Evolutionary conservation across 257 asterid species (phyloP).

Genomic region (Datura wrightii): DNA sequence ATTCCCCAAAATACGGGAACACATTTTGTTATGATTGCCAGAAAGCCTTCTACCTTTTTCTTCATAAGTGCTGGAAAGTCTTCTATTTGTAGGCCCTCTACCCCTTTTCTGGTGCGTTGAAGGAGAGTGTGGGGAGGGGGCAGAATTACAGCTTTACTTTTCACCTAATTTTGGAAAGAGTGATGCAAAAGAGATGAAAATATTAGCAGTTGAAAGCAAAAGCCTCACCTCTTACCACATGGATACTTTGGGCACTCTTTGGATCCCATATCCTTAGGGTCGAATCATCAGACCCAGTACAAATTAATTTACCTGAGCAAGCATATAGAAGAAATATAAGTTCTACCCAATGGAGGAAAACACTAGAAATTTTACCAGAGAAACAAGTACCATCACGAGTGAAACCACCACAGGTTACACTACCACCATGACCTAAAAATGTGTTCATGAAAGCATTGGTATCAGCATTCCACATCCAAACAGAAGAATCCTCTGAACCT

Average conservation of each 20-base stretch:
- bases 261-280: conserved; percentile 93
- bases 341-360: background rate
- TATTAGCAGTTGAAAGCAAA: conserved; percentile 24
- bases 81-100: background rate
- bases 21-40: background rate
- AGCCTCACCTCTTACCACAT: conserved; percentile 70
- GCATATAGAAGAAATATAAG: conserved; percentile 23
- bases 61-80: background rate
- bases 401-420: conserved; percentile 89
- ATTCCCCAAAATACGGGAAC: background rate
- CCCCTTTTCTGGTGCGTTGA: background rate
- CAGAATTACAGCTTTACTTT: background rate
- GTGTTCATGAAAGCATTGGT: conserved; percentile 57
- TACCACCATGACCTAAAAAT: conserved; percentile 72
- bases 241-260: conserved; percentile 60
- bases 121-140: background rate
- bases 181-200: background rate
- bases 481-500: conserved; percentile 89
- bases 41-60: background rate
- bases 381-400: conserved; percentile 85
- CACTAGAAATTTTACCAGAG: conserved; percentile 23
- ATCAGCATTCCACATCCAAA: conserved; percentile 97
- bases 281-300: conserved; percentile 93
- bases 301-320: conserved; percentile 68
- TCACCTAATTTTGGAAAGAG: background rate